Conservation (phyloP, 805 yeast genomes). For the Saccharomycopsis schoenii region DNA sequence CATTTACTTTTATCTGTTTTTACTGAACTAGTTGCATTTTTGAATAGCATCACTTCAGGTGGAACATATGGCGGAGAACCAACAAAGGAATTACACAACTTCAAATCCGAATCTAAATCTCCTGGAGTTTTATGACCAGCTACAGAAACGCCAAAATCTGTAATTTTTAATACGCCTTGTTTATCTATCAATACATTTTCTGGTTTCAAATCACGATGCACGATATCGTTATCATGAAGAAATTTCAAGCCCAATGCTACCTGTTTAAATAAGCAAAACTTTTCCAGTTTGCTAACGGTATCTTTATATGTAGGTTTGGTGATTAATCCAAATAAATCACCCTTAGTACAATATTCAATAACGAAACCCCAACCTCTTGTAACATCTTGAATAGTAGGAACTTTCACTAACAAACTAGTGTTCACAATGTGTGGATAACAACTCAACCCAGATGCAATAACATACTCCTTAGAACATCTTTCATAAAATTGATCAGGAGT, state of each 20-base stretch:
- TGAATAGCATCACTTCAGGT: conserved; percentile 52
- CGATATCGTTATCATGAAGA: conserved; percentile 67
- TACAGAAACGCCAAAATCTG: conserved; percentile 93
- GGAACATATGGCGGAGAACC: conserved; percentile 80
- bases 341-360: conserved; percentile 85
- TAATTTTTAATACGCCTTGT: conserved; percentile 57
- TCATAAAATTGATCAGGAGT: conserved; percentile 53
- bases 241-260: conserved; percentile 70
- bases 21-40: conserved; percentile 8
- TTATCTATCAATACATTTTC: conserved; percentile 74
- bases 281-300: conserved; percentile 33
- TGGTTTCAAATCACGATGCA: conserved; percentile 91
- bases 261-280: conserved; percentile 77
- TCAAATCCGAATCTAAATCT: conserved; percentile 34
- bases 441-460: conserved; percentile 45
- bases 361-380: conserved; percentile 77
- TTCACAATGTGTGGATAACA: conserved; percentile 53
- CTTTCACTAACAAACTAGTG: conserved; percentile 43
- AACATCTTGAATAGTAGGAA: conserved; percentile 44
- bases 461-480: conserved; percentile 53
- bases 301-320: conserved; percentile 54
- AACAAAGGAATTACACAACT: conserved; percentile 37
- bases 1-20: conserved; percentile 26
- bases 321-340: conserved; percentile 60
- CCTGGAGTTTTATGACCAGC: conserved; percentile 47